Evolutionary conservation across 2,329 filamentous ascomycete species (phyloP).

Genomic region (Hymenoscyphus infarciens): DNA sequence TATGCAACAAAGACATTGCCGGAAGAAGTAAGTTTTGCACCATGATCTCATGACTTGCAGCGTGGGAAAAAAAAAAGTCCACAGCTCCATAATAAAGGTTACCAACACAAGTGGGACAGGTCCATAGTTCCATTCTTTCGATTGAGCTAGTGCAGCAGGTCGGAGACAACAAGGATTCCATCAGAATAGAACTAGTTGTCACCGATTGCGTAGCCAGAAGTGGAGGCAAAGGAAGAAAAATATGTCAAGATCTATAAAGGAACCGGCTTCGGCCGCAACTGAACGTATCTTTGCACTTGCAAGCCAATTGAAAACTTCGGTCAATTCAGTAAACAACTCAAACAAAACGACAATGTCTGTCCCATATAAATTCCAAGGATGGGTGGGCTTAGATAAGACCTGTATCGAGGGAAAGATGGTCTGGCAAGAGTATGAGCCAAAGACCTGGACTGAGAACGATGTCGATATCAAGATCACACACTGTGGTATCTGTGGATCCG

Average conservation of each 20-base stretch:
- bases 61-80: neutral
- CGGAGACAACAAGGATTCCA: neutral
- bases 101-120: neutral
- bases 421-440: constrained; percentile 43
- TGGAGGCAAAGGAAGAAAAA: constrained; percentile 8
- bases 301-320: constrained; percentile 28
- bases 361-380: constrained; percentile 38
- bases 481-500: constrained; percentile 47
- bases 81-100: neutral
- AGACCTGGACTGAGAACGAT: constrained; percentile 48
- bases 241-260: constrained; percentile 23
- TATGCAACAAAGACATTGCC: neutral
- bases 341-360: constrained; percentile 29
- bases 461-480: constrained; percentile 50
- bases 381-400: constrained; percentile 37
- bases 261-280: constrained; percentile 22
- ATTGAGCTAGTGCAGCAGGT: neutral
- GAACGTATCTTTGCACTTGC: constrained; percentile 25
- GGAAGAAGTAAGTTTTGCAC: neutral
- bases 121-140: neutral
- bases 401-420: constrained; percentile 36
- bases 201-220: constrained; percentile 8
- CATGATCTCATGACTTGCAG: neutral
- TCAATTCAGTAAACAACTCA: constrained; percentile 22
- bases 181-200: neutral